These are phyloP conservation scores for Debaryomyces subglobosus DNA, from an alignment of 1,139 yeast genomes.

Conservation along the genomic window DNA sequence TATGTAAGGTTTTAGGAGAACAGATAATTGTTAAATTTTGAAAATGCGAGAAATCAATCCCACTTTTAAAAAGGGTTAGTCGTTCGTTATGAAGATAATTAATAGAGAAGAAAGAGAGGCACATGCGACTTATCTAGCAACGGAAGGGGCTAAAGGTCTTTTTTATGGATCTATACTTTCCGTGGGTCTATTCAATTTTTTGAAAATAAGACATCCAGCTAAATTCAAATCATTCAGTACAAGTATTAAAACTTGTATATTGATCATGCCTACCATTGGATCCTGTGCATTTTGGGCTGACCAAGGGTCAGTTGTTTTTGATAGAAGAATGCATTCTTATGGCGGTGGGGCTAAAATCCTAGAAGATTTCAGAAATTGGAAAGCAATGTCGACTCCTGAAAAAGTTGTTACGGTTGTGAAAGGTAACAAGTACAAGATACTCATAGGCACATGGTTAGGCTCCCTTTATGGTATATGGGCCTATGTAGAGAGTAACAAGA, in stretches of 20 bases:
- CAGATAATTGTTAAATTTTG: neutral
- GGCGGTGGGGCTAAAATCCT: conserved; percentile 38
- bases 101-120: conserved; percentile 46
- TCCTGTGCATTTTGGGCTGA: conserved; percentile 49
- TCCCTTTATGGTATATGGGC: conserved; percentile 86
- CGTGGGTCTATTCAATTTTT: conserved; percentile 35
- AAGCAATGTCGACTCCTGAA: conserved; percentile 44
- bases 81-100: conserved; percentile 40
- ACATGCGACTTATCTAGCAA: conserved; percentile 37
- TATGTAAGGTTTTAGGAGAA: neutral
- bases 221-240: conserved; percentile 41
- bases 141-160: conserved; percentile 46
- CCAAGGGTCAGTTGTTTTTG: conserved; percentile 53
- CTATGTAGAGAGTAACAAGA: conserved; percentile 71
- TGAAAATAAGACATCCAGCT: conserved; percentile 38
- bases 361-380: conserved; percentile 57
- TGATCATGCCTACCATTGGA: conserved; percentile 46
- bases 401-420: conserved; percentile 49
- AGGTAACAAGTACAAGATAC: conserved; percentile 72
- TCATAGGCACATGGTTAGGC: conserved; percentile 84
- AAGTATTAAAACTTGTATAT: conserved; percentile 42
- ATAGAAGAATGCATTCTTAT: conserved; percentile 41
- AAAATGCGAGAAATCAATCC: neutral
- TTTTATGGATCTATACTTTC: conserved; percentile 41
- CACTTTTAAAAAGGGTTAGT: neutral